Evolutionary conservation across 1,139 yeast genomes (phyloP).

Genomic region (Casaregolazyma suthepensis): DNA sequence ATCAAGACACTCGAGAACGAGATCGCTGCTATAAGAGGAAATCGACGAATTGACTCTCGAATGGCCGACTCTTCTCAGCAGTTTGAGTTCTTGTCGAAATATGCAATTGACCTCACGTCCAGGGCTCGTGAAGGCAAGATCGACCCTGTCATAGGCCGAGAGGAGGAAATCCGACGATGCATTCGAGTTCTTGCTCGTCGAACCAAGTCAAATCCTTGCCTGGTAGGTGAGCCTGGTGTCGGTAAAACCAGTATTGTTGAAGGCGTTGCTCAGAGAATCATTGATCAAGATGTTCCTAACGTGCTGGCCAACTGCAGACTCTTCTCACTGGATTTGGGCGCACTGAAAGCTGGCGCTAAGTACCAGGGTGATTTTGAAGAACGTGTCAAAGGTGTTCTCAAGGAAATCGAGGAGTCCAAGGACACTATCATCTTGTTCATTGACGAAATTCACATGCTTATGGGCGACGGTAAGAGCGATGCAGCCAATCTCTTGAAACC

Average conservation of each 20-base stretch:
- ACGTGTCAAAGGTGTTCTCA: slow-evolving; percentile 90
- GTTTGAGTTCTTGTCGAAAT: slow-evolving; percentile 78
- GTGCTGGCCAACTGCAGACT: slow-evolving; percentile 74
- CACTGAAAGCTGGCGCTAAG: slow-evolving; percentile 97
- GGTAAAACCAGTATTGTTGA: slow-evolving; percentile 98
- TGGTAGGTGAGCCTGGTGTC: slow-evolving; percentile 98
- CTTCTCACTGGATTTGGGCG: slow-evolving; percentile 87
- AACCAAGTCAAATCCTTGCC: slow-evolving; percentile 91
- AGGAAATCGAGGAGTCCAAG: slow-evolving; percentile 84
- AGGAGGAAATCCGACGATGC: slow-evolving; percentile 93
- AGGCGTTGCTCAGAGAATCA: slow-evolving; percentile 96
- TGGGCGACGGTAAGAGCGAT: slow-evolving; percentile 94
- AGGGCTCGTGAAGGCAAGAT: slow-evolving; percentile 89
- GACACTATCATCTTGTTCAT: slow-evolving; percentile 83
- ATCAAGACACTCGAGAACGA: slow-evolving; percentile 71
- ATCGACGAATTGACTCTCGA: slow-evolving; percentile 85
- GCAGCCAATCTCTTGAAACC: slow-evolving; percentile 97
- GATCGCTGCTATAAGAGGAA: slow-evolving; percentile 82
- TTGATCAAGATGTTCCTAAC: slow-evolving; percentile 91
- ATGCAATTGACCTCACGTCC: slow-evolving; percentile 89
- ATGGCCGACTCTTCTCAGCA: slow-evolving; percentile 86
- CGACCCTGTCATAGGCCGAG: slow-evolving; percentile 98
- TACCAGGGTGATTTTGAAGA: slow-evolving; percentile 99
- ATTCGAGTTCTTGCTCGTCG: slow-evolving; percentile 92
- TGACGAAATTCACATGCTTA: slow-evolving; percentile 97